Base-by-base conservation (phyloP, 2,329 filamentous ascomycete species). In the Colletotrichum tropicale region DNA sequence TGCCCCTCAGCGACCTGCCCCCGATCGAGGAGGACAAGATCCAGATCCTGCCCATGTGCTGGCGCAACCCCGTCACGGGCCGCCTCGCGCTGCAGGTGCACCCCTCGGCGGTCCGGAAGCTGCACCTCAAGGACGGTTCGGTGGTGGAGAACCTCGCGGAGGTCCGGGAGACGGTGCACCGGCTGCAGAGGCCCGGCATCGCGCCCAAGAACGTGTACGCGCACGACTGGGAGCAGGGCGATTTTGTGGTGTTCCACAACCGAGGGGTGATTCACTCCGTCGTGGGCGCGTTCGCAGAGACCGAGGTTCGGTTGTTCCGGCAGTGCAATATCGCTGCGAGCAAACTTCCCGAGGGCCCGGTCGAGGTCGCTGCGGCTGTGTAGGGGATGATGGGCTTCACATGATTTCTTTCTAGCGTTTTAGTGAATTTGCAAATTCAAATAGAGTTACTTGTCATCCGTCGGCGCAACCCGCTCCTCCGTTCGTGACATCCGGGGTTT, bases 251-350 rank as follows among this genome's bases (percentile, higher is more conserved):
- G 30, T 96, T 96, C 84, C 93, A 96, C 83, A 96, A 96, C 81
- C 91, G 93, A 12, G 94, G 94, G 2, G 88, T 95, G 18, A 82
- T 96, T 71, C 94, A 96, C 83, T 93, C 91, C 5, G 94, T 96
- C 3, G 94, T 95, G 1, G 94, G 94, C 2, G 92, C 93, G 2
- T 96, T 96, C 83, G 88, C 89, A 9, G 90, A 93, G 65, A 90
- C 94, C n/a, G 94, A 96, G 86, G 91, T 95, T 36, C 85, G 94
- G 60, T 82, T 96, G 75, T 96, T 96, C 81, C 86, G 94, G 77
- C 94, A 96, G 86, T 96, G 94, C 84, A 96, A 96, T 82, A 87
- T 96, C 83, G 94, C 94, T n/a, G 92, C 90, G 5, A 93, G 89
- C 75, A 84, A 89, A 77, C 82, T 89, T 48, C 91, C 91, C 9